Base-by-base conservation (phyloP, 2,329 filamentous ascomycete genomes). In the Rhexocercosporidium sp. region DNA sequence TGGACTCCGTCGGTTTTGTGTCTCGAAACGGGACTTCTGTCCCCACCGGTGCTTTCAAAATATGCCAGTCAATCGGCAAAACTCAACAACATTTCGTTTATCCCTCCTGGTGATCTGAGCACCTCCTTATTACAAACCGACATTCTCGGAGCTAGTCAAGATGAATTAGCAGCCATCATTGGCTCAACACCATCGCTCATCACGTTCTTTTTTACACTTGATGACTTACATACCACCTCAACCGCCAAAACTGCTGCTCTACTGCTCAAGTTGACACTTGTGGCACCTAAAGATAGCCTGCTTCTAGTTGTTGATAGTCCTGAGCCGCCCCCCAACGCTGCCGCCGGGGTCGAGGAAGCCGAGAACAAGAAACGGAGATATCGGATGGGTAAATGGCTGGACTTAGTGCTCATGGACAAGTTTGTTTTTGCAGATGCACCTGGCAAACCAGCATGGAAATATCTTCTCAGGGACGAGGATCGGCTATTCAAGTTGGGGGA, bases 191-290 rank as follows among this genome's bases (percentile, higher is more conserved):
- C 85, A 11, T 70, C 84, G 2, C 78, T 97, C 0, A 83, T 96
- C 20, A 97, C 94, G 0, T 81, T 97, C 8, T 87, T 97, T 80
- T 97, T 97, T 82, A 97, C 94, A 0, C 86, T 97, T 56, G 97
- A 97, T 78, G 95, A 98, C 80, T 88, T 97, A 0, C 97, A 97
- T 81, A 90, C 91, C 0, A 84, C 86, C 0, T 92, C 89, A 1
- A 81, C 87, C 46, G 83, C 89, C 1, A 87, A 88, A 71, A 92
- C 94, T 0, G 96, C 94, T 0, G 82, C 83, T 4, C 89, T 97
- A 70, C 82, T 98, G 0, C 84, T 92, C 6, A 82, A 81, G 0
- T 81, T 97, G 29, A 92, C 90, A 0, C 81, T 85, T 2, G 72
- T 80, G 0, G 76, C 92, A 1, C 79, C 82, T 0, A 66, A 81